A percentile compares a stretch with the other conserved stretches of the same genome.
Evolutionary conservation across 257 asterid species (phyloP).

Genomic region (Forsythia viridissima): DNA sequence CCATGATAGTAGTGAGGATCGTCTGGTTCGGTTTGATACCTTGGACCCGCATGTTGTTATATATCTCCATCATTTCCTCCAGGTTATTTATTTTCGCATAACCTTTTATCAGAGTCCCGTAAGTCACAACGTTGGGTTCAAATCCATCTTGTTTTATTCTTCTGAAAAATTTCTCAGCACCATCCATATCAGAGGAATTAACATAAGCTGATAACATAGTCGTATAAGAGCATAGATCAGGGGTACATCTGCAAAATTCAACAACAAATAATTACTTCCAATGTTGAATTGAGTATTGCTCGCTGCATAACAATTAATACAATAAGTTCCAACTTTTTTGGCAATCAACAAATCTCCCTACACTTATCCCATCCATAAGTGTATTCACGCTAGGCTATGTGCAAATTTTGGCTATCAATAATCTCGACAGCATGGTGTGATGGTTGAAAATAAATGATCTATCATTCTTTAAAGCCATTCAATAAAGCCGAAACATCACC

Average conservation of each 20-base stretch:
- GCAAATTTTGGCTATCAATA: background rate
- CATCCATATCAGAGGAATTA: constrained; percentile 90
- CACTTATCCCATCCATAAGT: background rate
- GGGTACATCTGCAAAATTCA: constrained; percentile 55
- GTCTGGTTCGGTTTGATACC: constrained; percentile 70
- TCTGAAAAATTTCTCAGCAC: constrained; percentile 82
- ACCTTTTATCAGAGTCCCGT: constrained; percentile 81
- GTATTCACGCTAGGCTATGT: background rate
- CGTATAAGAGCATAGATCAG: constrained; percentile 87
- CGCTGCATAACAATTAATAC: background rate
- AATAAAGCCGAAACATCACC: background rate
- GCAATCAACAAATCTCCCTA: background rate
- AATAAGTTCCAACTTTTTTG: background rate
- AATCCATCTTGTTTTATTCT: constrained; percentile 80
- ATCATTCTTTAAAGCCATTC: background rate
- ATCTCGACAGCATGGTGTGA: background rate
- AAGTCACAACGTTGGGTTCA: constrained; percentile 69
- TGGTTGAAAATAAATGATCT: background rate
- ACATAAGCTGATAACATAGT: constrained; percentile 89
- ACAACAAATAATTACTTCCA: background rate
- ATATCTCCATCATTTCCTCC: constrained; percentile 87
- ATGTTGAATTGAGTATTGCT: background rate
- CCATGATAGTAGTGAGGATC: constrained; percentile 86
- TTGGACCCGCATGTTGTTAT: constrained; percentile 61
- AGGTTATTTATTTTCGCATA: constrained; percentile 68